Evolutionary conservation across 768 basidiomycete species (phyloP), one percentile per base, ranked within the genome.

Genomic region (Cytidiella melzeri): DNA sequence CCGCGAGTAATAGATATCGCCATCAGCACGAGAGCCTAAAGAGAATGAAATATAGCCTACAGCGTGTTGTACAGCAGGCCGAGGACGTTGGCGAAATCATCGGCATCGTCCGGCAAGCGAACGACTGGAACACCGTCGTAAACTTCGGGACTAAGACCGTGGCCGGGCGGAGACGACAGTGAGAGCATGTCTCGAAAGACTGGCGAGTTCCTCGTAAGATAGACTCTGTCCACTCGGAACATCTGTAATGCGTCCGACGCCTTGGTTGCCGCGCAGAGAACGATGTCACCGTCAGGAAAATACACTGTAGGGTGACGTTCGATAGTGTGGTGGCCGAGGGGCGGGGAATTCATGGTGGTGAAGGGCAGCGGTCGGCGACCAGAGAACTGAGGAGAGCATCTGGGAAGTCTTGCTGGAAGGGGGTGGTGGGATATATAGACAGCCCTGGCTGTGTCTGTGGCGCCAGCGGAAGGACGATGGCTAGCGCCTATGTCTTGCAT

Each of bases 101-200:
- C 23, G 2, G 52, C 47, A 23, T 53, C 43, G 39, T 53, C 52
- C 9, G 27, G n/a, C 9, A 53, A 36, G n/a, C 38, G 36, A 18
- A 53, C 39, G 13, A 49, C 12, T 4, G 40, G 50, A 13, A 27
- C 50, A 19, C 48, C 53, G 26, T 55, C 46, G 30, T 28, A 44
- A 13, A 24, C 30, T 19, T 41, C 41, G 13, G 21, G 39, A 21
- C 23, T 10, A 21, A 6, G 39, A n/a, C 24, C 34, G 24, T 38
- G 45, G 9, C 42, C 28, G 21, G 45, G 27, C 23, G 47, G 41
- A 11, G 25, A 13, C 47, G 47, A 41, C n/a, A 50, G 21, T 2
- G 48, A 21, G 23, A 55, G 40, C 46, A 55, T 48, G 26, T 52
- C 54, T n/a, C 37, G 27, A 46, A 55, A 52, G 38, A 55, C 47